Conservation (phyloP, 257 asterid genomes). For the Salvia miltiorrhiza region DNA sequence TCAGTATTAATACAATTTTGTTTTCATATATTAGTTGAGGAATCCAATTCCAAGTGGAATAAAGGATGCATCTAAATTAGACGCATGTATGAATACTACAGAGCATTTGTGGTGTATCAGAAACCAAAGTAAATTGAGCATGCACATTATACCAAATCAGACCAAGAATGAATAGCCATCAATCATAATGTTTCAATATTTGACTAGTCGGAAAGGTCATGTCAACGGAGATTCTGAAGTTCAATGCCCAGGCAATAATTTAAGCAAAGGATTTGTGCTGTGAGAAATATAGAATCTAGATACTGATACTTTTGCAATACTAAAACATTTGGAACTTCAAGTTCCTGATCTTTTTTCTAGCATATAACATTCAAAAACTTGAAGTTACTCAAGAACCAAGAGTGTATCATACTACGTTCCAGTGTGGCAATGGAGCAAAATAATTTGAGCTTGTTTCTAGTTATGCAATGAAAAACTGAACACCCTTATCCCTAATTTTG, state of each 20-base stretch:
- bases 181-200: not conserved
- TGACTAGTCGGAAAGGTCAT: not conserved
- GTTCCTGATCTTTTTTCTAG: not conserved
- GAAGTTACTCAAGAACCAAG: conserved; percentile 3
- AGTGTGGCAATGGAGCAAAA: not conserved
- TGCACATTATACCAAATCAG: not conserved
- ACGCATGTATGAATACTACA: not conserved
- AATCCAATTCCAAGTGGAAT: not conserved
- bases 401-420: not conserved
- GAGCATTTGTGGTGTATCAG: not conserved
- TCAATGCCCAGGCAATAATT: conserved; percentile 1
- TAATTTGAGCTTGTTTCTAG: not conserved
- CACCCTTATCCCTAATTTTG: not conserved
- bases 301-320: too few species aligned
- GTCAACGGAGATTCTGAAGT: not conserved
- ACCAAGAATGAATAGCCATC: not conserved
- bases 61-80: not conserved
- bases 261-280: not conserved
- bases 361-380: not conserved
- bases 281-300: too few species aligned
- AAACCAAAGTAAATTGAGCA: conserved; percentile 6
- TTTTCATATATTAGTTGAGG: conserved; percentile 6
- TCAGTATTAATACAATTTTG: not conserved
- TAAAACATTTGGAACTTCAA: not conserved
- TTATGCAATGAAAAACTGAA: not conserved